phyloP scores from a whole-genome alignment of 352 stramenopile species.

The Pythium chondricola region DNA sequence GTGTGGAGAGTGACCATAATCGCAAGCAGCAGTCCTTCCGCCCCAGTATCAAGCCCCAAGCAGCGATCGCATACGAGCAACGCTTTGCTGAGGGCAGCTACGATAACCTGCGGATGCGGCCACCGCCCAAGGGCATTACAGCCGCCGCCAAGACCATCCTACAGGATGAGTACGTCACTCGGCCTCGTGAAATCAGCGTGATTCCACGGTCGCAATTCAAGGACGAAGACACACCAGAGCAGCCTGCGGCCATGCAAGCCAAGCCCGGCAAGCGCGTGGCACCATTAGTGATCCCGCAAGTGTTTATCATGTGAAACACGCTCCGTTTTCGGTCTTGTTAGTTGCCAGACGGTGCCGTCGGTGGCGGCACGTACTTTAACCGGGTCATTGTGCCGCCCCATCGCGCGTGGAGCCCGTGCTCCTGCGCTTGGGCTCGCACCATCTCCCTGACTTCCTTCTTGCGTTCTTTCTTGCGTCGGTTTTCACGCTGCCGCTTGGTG shows the following conservation, averaged over 20 bases:
- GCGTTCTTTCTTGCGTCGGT: conserved; percentile 69
- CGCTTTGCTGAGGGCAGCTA: conserved; percentile 29
- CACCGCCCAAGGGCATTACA: conserved; percentile 37
- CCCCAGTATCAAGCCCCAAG: conserved; percentile 47
- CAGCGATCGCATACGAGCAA: conserved; percentile 59
- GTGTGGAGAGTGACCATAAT: conserved; percentile 17
- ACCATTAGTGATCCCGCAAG: conserved; percentile 40
- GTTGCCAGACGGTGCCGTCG: conserved; percentile 1
- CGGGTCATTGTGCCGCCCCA: conserved; percentile 40
- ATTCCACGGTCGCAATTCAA: conserved; percentile 30
- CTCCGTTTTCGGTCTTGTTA: not conserved
- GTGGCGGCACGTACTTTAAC: conserved; percentile 66
- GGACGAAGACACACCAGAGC: not conserved
- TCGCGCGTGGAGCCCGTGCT: conserved; percentile 60
- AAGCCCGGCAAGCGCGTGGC: conserved; percentile 38
- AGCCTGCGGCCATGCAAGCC: conserved; percentile 1
- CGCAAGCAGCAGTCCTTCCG: conserved; percentile 7
- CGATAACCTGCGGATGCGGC: conserved; percentile 27
- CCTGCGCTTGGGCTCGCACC: conserved; percentile 57
- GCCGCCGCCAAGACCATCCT: conserved; percentile 43
- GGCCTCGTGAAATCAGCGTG: conserved; percentile 49
- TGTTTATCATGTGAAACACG: conserved; percentile 56
- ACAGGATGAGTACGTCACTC: conserved; percentile 65
- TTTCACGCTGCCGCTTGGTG: conserved; percentile 78
- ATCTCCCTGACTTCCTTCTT: conserved; percentile 73